Evolutionary conservation across 768 basidiomycete genomes (phyloP).

Genomic region (Tephrocybe sp.): DNA sequence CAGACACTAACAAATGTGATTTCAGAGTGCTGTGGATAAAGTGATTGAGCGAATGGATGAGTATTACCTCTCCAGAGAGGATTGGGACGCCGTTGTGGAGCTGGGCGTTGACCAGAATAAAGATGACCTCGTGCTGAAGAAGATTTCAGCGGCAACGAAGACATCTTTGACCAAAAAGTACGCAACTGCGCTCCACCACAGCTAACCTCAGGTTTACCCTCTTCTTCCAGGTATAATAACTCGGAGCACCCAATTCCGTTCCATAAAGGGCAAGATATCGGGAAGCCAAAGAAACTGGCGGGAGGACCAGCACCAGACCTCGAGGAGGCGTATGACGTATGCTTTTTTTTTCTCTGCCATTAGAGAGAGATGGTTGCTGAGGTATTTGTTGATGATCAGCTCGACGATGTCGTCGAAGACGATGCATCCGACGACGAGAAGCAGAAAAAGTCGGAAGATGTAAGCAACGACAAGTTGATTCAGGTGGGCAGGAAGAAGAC

Average conservation of each 20-base stretch:
- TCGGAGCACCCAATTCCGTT: conserved; percentile 92
- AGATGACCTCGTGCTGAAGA: conserved; percentile 76
- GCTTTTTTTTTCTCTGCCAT: conserved; percentile 21
- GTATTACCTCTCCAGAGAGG: conserved; percentile 89
- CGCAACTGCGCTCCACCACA: conserved; percentile 21
- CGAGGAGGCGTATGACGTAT: conserved; percentile 86
- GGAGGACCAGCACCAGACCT: conserved; percentile 79
- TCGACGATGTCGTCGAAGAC: conserved; percentile 48
- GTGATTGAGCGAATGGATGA: conserved; percentile 90
- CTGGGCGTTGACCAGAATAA: conserved; percentile 82
- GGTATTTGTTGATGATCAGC: conserved; percentile 21
- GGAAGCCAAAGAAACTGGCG: conserved; percentile 82
- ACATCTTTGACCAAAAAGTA: conserved; percentile 82
- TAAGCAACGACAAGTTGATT: conserved; percentile 35
- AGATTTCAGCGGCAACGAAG: conserved; percentile 80
- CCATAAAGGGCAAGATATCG: conserved; percentile 82
- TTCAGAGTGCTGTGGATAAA: conserved; percentile 75
- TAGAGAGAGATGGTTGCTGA: neutral
- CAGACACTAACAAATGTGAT: neutral
- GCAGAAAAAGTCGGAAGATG: conserved; percentile 25
- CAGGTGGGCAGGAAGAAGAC: conserved; percentile 42
- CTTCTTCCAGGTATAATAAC: conserved; percentile 73
- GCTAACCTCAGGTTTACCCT: neutral
- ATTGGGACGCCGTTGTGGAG: conserved; percentile 96
- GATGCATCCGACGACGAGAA: conserved; percentile 50